Conservation (phyloP, 1,284 basidiomycete genomes). For the Cryptococcus amylolentus region DNA sequence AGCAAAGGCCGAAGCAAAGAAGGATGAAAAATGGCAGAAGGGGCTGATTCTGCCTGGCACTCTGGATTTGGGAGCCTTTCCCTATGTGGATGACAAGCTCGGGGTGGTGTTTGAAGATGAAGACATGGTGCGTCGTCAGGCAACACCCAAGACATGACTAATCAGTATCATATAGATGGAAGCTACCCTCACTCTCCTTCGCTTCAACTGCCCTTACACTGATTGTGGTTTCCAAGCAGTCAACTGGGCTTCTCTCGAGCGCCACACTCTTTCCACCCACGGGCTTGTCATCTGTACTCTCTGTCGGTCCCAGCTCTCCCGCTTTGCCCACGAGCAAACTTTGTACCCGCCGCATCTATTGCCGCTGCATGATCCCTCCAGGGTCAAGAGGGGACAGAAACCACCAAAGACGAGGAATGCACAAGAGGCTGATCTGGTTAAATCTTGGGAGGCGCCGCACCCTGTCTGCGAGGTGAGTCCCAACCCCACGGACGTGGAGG, state of each 20-base stretch:
- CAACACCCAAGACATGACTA: background rate
- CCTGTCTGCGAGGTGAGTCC: constrained; percentile 54
- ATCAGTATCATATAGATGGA: constrained; percentile 63
- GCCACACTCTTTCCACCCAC: constrained; percentile 58
- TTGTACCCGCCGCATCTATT: constrained; percentile 72
- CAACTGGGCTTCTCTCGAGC: constrained; percentile 83
- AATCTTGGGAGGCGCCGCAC: constrained; percentile 47
- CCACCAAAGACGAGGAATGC: constrained; percentile 40
- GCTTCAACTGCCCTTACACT: constrained; percentile 77
- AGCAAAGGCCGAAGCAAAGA: constrained; percentile 36
- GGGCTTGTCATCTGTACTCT: constrained; percentile 79
- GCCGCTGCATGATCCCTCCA: constrained; percentile 72
- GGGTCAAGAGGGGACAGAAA: constrained; percentile 54
- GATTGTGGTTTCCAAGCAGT: constrained; percentile 78
- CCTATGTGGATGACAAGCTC: constrained; percentile 71
- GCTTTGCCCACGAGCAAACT: constrained; percentile 92
- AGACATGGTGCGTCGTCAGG: constrained; percentile 59
- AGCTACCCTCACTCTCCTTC: constrained; percentile 82
- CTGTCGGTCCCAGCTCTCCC: constrained; percentile 85
- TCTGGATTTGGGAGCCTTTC: constrained; percentile 44
- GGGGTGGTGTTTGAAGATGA: constrained; percentile 82
- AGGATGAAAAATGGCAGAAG: constrained; percentile 40
- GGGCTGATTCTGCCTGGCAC: constrained; percentile 40
- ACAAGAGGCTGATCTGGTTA: constrained; percentile 44
- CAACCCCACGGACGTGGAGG: background rate